phyloP scores from a whole-genome alignment of 352 stramenopile genomes.

The Paralagenidium karlingii region DNA sequence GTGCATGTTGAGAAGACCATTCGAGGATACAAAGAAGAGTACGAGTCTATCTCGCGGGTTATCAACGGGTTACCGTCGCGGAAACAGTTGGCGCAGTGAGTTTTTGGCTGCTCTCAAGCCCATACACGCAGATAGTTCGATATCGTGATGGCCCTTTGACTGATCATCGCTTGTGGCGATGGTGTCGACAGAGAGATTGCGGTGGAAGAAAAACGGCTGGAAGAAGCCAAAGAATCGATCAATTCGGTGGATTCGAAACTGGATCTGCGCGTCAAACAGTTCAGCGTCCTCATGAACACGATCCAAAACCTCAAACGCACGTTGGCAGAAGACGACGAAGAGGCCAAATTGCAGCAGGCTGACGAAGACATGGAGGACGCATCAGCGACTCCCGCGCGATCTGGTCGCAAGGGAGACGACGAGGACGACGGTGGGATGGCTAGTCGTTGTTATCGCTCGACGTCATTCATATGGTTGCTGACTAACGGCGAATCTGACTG shows the following conservation, averaged over 20 bases:
- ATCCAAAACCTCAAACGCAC: slow-evolving; percentile 79
- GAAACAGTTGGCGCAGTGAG: slow-evolving; percentile 35
- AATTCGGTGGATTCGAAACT: slow-evolving; percentile 44
- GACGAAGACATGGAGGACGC: slow-evolving; percentile 66
- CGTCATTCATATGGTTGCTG: no score
- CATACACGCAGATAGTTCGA: not conserved
- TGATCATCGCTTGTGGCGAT: not conserved
- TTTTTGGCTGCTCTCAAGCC: not conserved
- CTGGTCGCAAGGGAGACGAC: no score
- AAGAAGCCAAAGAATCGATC: slow-evolving; percentile 38
- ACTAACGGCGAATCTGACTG: no score
- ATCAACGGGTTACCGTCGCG: slow-evolving; percentile 73
- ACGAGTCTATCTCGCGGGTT: slow-evolving; percentile 71
- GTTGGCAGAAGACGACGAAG: slow-evolving; percentile 55
- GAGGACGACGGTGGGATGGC: no score
- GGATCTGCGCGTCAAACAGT: slow-evolving; percentile 64
- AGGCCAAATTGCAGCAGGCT: slow-evolving; percentile 35
- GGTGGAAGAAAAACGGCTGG: slow-evolving; percentile 38
- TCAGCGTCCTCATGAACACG: slow-evolving; percentile 63
- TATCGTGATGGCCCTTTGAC: not conserved
- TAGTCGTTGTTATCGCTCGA: no score
- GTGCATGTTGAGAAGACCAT: slow-evolving; percentile 65
- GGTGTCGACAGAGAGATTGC: slow-evolving; percentile 23
- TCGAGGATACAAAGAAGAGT: slow-evolving; percentile 80
- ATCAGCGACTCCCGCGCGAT: slow-evolving; percentile 2